phyloP scores from a whole-genome alignment of 2,329 filamentous ascomycete species.

The Myriosclerotinia scirpicola region DNA sequence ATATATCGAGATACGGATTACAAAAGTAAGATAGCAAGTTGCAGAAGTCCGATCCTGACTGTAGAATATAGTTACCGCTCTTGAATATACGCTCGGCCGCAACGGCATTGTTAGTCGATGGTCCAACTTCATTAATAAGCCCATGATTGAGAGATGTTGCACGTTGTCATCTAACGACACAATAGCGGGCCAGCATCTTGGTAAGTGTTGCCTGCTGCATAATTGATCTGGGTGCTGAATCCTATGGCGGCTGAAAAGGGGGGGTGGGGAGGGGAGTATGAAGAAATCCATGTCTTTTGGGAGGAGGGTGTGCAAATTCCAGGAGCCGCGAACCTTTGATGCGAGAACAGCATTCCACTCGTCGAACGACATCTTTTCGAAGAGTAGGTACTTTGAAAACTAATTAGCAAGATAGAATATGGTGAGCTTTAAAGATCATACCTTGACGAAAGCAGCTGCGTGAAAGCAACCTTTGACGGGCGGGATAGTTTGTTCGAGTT shows the following conservation, averaged over 20 bases:
- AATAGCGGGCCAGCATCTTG: conserved; percentile 28
- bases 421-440: no score
- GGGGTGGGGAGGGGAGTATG: conserved; percentile 43
- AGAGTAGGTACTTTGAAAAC: neutral
- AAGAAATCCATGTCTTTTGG: conserved; percentile 44
- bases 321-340: conserved; percentile 40
- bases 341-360: conserved; percentile 40
- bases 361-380: conserved; percentile 18
- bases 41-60: no score
- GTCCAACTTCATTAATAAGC: no score
- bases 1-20: no score
- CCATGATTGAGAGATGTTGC: neutral
- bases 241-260: conserved; percentile 26
- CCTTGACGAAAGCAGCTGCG: no score
- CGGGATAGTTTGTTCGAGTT: no score
- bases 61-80: no score
- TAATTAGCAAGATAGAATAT: no score
- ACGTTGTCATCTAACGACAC: conserved; percentile 13
- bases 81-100: no score
- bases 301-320: conserved; percentile 28
- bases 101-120: no score
- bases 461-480: no score
- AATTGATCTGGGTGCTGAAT: conserved; percentile 17
- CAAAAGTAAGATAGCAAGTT: no score
- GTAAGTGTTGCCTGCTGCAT: conserved; percentile 39